These are phyloP conservation scores for Hippophae tibetana DNA, from an alignment of 306 rosid species.

Conservation along the genomic window DNA sequence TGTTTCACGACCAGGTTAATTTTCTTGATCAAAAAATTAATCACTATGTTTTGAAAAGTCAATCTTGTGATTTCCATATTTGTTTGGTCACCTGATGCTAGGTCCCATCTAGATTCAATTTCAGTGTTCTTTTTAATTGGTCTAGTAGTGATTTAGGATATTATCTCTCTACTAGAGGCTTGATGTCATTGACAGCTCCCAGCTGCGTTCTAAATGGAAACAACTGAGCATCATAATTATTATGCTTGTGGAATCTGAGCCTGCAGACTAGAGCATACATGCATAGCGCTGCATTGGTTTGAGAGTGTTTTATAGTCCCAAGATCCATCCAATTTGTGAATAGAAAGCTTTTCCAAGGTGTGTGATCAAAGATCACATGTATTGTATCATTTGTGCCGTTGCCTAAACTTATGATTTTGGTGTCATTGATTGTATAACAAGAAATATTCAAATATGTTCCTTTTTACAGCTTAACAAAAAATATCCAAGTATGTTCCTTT, in stretches of 20 bases:
- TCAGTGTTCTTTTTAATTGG: neutral
- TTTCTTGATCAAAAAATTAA: too few species aligned
- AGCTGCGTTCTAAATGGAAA: neutral
- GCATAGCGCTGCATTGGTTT: neutral
- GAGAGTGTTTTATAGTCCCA: neutral
- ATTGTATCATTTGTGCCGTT: neutral
- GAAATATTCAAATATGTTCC: neutral
- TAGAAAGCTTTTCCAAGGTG: neutral
- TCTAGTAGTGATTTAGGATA: neutral
- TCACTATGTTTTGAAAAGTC: too few species aligned
- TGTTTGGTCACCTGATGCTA: too few species aligned
- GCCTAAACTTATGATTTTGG: neutral
- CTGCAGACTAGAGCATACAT: neutral
- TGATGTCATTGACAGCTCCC: neutral
- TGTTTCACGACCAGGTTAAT: too few species aligned
- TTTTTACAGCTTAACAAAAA: neutral
- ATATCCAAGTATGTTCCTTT: neutral
- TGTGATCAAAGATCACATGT: slow-evolving; percentile 2
- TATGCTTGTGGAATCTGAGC: neutral
- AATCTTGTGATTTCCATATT: too few species aligned
- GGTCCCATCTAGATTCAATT: too few species aligned
- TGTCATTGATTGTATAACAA: neutral
- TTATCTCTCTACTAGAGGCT: neutral
- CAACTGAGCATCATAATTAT: neutral
- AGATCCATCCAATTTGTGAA: neutral